Evolutionary conservation across 202 grass and related monocot genomes (phyloP), one percentile per base, ranked within the genome.

Genomic region (Brachypodium distachyon): DNA sequence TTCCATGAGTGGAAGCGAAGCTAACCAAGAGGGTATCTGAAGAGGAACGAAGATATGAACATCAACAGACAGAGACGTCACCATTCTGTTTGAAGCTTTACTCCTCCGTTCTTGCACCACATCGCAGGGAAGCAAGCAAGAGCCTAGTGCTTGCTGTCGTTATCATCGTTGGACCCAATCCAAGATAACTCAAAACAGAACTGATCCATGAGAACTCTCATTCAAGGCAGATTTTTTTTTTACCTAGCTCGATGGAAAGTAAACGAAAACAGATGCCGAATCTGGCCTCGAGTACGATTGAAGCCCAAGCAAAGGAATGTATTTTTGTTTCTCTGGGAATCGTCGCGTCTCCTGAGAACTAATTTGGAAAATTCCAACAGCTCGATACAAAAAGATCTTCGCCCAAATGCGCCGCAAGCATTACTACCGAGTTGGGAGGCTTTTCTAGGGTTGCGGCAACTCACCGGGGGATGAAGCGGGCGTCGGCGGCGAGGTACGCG

Each of bases 51-150:
- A n/a, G 77, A 89, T 82, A 58, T 29, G 40, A 77, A 61, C 51
- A 58, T 29, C 32, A 77, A 61, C 51, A 19, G 72, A 53, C 52
- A 44, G 77, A 26, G 82, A 84, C 40, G 16, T 73, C 66, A 85
- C 34, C 1, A 68, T 89, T 89, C 58, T 81, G 86, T 78, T 89
- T 77, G 70, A 89, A 85, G 87, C 77, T 82, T 79, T 76, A 81
- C 82, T 82, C 76, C 73, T 78, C 77, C 57, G 22, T 44, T 53
- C 18, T 29, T 26, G 47, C 48, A 36, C 48, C 40, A 73, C 62
- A 53, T 81, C 48, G 72, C 71, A 48, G 70, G 19, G 44, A 88
- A 88, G 77, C 81, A 77, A 71, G n/a, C n/a, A n/a, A n/a, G n/a
- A n/a, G n/a, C 44, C 9, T 16, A 3, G 36, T 52, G 59, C 31